Evolutionary conservation across 148 eudicot genomes (phyloP).

Genomic region (Silene uniflora): DNA sequence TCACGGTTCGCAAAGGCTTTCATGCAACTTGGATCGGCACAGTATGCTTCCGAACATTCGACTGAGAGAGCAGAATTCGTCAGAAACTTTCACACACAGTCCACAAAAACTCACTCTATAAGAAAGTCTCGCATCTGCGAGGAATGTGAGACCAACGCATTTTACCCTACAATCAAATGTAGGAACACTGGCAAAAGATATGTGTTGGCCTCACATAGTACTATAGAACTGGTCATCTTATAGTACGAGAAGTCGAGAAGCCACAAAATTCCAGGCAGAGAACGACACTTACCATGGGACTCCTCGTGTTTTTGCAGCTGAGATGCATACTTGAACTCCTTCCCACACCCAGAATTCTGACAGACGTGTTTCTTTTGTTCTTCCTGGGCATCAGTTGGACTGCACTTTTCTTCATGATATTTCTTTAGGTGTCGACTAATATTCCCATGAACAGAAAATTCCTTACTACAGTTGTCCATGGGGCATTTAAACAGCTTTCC

Average conservation of each 20-base stretch:
- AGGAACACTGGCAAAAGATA: too few species aligned
- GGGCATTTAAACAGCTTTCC: constrained; percentile 80
- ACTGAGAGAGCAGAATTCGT: constrained; percentile 42
- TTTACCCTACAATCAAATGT: too few species aligned
- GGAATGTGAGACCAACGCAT: too few species aligned
- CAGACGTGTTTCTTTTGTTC: constrained; percentile 46
- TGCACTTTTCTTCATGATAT: constrained; percentile 42
- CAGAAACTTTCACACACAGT: background rate
- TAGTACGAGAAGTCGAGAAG: too few species aligned
- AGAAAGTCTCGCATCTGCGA: too few species aligned
- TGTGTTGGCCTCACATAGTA: too few species aligned
- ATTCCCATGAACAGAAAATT: constrained; percentile 57
- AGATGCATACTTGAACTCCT: constrained; percentile 69
- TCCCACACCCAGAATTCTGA: constrained; percentile 75
- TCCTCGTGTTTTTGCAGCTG: constrained; percentile 57
- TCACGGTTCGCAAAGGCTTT: constrained; percentile 57
- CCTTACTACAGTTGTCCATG: constrained; percentile 38
- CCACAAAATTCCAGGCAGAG: background rate
- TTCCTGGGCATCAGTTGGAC: constrained; percentile 7
- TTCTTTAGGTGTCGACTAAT: constrained; percentile 68
- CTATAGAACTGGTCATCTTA: too few species aligned
- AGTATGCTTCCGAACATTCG: constrained; percentile 59
- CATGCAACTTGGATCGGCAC: constrained; percentile 79
- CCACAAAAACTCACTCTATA: too few species aligned
- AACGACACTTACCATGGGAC: constrained; percentile 55